Evolutionary conservation across 176 grass and related monocot genomes (phyloP).

Genomic region (Zea mays): Zm-B73-REFERENCE-NAM-5.0 NC_050104.1:132694001-132694500

Average conservation of each 20-base stretch:
- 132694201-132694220: neutral
- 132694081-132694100: no score
- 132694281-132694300: neutral
- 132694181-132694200: neutral
- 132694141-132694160: neutral
- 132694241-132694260: neutral
- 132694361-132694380: neutral
- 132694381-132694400: constrained; percentile 19
- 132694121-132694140: neutral
- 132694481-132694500: neutral
- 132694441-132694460: neutral
- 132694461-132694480: neutral
- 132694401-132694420: constrained; percentile 11
- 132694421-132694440: neutral
- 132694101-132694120: neutral
- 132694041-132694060: no score
- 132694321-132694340: neutral
- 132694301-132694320: neutral
- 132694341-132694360: neutral
- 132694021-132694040: no score
- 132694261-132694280: neutral
- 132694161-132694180: neutral
- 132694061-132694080: no score
- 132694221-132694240: neutral
- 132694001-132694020: no score